phyloP scores from a whole-genome alignment of 176 grass and related monocot genomes.

The Avena eriantha region DNA sequence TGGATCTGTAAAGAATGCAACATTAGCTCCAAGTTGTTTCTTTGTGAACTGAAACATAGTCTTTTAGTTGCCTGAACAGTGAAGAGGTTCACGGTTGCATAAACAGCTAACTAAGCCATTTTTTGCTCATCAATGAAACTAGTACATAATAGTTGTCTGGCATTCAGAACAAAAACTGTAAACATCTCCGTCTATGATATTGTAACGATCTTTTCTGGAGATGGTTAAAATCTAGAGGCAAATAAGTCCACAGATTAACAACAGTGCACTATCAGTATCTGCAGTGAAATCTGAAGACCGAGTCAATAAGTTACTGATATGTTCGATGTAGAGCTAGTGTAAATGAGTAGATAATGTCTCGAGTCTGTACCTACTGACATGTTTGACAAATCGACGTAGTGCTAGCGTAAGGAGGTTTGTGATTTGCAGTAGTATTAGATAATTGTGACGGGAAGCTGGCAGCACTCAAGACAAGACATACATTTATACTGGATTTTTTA shows the following conservation, averaged over 20 bases:
- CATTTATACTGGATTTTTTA: neutral
- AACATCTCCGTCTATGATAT: neutral
- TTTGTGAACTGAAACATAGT: neutral
- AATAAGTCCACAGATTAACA: neutral
- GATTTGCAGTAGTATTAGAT: neutral
- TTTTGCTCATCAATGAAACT: neutral
- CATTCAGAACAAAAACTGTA: neutral
- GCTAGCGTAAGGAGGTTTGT: neutral
- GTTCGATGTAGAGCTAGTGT: neutral
- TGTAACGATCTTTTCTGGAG: neutral
- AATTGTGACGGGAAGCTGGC: neutral
- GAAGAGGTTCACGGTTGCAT: neutral
- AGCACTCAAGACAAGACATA: neutral
- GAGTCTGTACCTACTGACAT: neutral
- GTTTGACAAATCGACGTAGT: neutral
- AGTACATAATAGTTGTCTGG: no score
- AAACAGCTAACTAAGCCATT: neutral
- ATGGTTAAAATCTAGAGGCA: neutral
- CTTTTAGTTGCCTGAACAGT: neutral
- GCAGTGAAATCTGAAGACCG: neutral
- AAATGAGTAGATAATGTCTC: neutral
- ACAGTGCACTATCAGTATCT: neutral
- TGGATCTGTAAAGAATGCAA: slow-evolving; percentile 36
- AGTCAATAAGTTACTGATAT: slow-evolving; percentile 11
- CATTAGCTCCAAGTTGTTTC: neutral